phyloP scores from a whole-genome alignment of 2,329 filamentous ascomycete species.

The Nannizziopsis barbatae region DNA sequence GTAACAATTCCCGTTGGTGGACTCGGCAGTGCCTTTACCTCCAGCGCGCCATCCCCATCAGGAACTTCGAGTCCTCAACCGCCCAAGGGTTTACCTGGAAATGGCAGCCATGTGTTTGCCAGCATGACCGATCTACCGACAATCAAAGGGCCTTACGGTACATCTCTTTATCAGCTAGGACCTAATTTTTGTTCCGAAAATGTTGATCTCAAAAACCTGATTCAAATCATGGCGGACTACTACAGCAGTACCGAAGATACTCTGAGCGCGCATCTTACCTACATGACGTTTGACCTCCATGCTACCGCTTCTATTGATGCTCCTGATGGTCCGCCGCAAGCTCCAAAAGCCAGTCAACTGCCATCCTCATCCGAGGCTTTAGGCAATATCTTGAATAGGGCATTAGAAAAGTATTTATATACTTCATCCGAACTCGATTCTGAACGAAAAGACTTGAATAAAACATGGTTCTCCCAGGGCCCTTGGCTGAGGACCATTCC shows the following conservation, averaged over 20 bases:
- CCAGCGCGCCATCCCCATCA: constrained; percentile 5
- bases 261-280: constrained; percentile 43
- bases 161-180: constrained; percentile 40
- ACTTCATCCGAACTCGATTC: constrained; percentile 39
- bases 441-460: constrained; percentile 48
- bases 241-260: constrained; percentile 44
- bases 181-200: constrained; percentile 44
- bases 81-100: neutral
- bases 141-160: constrained; percentile 14
- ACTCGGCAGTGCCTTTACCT: constrained; percentile 14
- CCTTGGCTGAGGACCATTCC: constrained; percentile 36
- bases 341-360: constrained; percentile 33
- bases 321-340: constrained; percentile 34
- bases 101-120: neutral
- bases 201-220: constrained; percentile 42
- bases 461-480: constrained; percentile 44
- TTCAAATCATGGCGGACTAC: constrained; percentile 43
- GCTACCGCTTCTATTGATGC: constrained; percentile 38
- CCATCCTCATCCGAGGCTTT: constrained; percentile 38
- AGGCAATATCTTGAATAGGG: constrained; percentile 38
- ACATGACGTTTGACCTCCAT: constrained; percentile 50
- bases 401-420: constrained; percentile 44
- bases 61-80: neutral
- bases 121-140: neutral
- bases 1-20: constrained; percentile 38